phyloP scores from a whole-genome alignment of 2,329 filamentous ascomycete genomes.

The Botrytis galanthina region DNA sequence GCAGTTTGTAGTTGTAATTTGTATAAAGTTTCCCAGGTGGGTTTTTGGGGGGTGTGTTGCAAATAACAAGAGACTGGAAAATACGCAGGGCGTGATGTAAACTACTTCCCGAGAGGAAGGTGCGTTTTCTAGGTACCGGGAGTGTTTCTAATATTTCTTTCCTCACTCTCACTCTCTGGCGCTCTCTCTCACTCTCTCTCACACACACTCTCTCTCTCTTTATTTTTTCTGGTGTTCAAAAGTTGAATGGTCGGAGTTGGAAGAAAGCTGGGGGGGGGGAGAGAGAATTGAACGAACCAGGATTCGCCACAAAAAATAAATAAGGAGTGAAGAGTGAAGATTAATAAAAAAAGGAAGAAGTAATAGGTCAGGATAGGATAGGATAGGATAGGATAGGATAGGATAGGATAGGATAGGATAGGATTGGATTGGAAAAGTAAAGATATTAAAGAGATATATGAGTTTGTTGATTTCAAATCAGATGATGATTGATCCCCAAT shows the following conservation, averaged over 20 bases:
- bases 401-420: not conserved
- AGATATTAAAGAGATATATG: constrained; percentile 1
- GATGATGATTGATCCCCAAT: not conserved
- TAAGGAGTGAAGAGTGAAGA: not conserved
- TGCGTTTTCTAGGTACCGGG: not conserved
- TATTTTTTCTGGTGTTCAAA: not conserved
- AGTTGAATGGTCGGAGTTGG: not conserved
- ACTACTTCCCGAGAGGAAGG: not conserved
- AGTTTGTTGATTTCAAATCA: not conserved
- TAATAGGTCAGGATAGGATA: not conserved
- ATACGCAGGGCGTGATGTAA: constrained; percentile 7
- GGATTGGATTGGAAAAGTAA: not conserved
- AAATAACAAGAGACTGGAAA: not conserved
- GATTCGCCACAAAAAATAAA: not conserved
- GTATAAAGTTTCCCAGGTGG: constrained; percentile 9
- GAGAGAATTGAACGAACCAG: constrained; percentile 1
- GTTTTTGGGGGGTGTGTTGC: not conserved
- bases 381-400: not conserved
- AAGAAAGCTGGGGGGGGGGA: not conserved
- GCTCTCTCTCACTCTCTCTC: not conserved
- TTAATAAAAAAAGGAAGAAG: not conserved
- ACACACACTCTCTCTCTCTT: not conserved
- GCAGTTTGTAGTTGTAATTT: constrained; percentile 5
- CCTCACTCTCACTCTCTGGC: not conserved
- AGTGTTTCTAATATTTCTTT: constrained; percentile 1